These are phyloP conservation scores for Eremothecium gossypii DNA, from an alignment of 1,139 yeast species.

Conservation along the genomic window DNA sequence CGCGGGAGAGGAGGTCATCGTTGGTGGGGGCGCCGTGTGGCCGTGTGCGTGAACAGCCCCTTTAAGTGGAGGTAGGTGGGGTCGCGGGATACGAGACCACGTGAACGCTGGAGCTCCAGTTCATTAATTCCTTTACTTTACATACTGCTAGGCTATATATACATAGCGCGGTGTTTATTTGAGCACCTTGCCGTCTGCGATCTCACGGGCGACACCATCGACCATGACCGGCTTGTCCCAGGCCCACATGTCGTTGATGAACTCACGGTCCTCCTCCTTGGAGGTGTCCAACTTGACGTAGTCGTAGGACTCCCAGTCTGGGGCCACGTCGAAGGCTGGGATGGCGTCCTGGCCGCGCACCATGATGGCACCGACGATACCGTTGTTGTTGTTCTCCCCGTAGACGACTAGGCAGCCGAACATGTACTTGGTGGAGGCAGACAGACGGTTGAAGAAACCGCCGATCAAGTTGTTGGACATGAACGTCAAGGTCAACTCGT, in stretches of 20 bases:
- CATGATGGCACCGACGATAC: slow-evolving; percentile 90
- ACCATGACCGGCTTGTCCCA: slow-evolving; percentile 72
- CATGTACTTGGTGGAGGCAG: slow-evolving; percentile 86
- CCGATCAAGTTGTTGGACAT: slow-evolving; percentile 98
- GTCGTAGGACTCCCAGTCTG: slow-evolving; percentile 91
- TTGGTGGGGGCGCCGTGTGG: slow-evolving; percentile 13
- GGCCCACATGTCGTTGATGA: slow-evolving; percentile 70
- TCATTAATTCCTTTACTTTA: too few relatives aligned
- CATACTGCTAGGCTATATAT: too few relatives aligned
- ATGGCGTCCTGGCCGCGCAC: slow-evolving; percentile 87
- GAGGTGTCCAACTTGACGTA: slow-evolving; percentile 61
- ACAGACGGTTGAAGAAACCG: slow-evolving; percentile 95
- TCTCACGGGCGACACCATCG: slow-evolving; percentile 57
- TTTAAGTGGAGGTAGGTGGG: too few relatives aligned
- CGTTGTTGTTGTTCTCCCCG: slow-evolving; percentile 98
- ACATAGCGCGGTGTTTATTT: slow-evolving; percentile 36
- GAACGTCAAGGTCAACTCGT: slow-evolving; percentile 91
- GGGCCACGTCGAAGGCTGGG: slow-evolving; percentile 97
- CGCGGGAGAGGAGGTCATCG: slow-evolving; percentile 11
- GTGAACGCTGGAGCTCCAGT: too few relatives aligned
- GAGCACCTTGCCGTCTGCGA: slow-evolving; percentile 77
- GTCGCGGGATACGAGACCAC: too few relatives aligned
- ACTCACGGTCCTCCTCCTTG: slow-evolving; percentile 58
- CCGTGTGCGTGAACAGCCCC: slow-evolving; percentile 7
- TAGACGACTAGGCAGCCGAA: slow-evolving; percentile 91